Conservation (phyloP, 768 basidiomycete species). For the Clavulina sp. region DNA sequence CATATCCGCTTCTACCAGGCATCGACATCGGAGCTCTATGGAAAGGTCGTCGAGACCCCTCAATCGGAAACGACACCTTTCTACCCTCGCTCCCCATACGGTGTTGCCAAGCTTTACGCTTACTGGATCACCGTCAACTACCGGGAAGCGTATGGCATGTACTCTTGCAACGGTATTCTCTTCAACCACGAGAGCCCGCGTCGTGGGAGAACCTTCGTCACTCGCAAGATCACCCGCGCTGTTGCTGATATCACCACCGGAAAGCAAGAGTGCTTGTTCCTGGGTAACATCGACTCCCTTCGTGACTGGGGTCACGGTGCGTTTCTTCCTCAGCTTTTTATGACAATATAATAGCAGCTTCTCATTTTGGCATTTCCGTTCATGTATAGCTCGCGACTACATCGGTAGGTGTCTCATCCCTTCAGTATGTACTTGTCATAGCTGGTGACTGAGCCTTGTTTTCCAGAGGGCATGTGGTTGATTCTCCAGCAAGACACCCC, state of each 20-base stretch:
- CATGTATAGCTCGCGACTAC: constrained; percentile 1
- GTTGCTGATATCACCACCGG: constrained; percentile 82
- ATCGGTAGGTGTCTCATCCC: neutral
- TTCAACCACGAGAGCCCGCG: constrained; percentile 98
- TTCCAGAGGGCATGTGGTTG: constrained; percentile 80
- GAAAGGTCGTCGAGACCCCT: constrained; percentile 88
- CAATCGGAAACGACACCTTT: constrained; percentile 95
- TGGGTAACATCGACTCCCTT: constrained; percentile 86
- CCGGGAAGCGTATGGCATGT: constrained; percentile 92
- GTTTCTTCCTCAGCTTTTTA: constrained; percentile 13
- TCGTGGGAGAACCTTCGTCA: constrained; percentile 88
- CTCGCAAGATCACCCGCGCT: constrained; percentile 83
- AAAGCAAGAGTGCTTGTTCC: constrained; percentile 78
- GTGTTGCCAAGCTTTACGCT: constrained; percentile 85
- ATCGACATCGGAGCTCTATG: constrained; percentile 92
- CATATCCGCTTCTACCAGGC: constrained; percentile 95
- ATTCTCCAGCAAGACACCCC: constrained; percentile 78
- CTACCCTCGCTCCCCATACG: constrained; percentile 95
- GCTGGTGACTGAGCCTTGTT: neutral
- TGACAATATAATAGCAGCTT: neutral
- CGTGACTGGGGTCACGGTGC: constrained; percentile 96
- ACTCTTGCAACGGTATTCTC: constrained; percentile 88
- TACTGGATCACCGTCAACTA: constrained; percentile 88
- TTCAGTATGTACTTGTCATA: no score
- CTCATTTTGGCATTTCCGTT: neutral